These are phyloP conservation scores for Pleomassaria siparia DNA, from an alignment of 2,329 filamentous ascomycete species.

Conservation along the genomic window DNA sequence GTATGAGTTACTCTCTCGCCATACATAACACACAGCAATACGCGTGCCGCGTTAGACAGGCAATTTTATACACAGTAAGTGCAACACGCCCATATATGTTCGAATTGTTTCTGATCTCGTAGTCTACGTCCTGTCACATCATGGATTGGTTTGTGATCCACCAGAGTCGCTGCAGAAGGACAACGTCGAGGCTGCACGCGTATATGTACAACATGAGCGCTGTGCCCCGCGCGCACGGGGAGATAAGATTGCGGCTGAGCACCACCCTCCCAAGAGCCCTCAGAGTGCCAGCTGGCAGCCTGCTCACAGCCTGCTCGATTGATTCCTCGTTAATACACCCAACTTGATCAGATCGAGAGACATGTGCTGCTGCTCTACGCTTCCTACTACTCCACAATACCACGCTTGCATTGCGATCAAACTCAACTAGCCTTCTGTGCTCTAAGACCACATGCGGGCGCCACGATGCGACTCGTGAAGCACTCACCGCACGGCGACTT, in stretches of 20 bases:
- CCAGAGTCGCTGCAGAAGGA: too few species aligned
- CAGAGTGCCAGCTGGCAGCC: background rate
- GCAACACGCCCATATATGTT: too few species aligned
- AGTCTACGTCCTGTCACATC: too few species aligned
- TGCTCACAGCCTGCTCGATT: background rate
- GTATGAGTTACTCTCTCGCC: too few species aligned
- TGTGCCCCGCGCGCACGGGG: background rate
- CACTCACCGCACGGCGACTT: conserved; percentile 9
- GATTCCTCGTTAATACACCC: background rate
- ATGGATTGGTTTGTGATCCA: too few species aligned
- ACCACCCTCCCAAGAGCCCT: background rate
- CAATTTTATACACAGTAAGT: too few species aligned
- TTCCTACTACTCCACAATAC: background rate
- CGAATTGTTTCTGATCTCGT: too few species aligned
- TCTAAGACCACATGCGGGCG: background rate
- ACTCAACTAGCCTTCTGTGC: background rate
- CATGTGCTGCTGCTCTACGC: background rate
- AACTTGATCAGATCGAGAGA: background rate
- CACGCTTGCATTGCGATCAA: background rate
- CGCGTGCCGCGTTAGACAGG: too few species aligned
- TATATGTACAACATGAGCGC: too few species aligned
- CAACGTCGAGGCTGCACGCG: too few species aligned
- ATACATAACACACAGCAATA: too few species aligned
- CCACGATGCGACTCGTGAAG: conserved; percentile 20
- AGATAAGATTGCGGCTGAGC: background rate